Evolutionary conservation across 257 asterid species (phyloP).

Genomic region (Voacanga thouarsii): DNA sequence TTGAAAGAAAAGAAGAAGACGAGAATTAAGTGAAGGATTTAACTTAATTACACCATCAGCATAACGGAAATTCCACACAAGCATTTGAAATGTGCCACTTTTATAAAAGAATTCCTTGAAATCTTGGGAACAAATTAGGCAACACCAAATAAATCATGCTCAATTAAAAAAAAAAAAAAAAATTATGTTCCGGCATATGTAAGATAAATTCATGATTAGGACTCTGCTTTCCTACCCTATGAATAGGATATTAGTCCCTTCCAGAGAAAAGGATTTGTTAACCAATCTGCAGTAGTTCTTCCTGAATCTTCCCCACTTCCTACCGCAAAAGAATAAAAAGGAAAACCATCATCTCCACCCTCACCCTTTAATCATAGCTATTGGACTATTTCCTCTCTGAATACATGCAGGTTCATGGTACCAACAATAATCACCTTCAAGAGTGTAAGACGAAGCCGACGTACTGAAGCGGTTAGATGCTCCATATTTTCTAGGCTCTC

Average conservation of each 20-base stretch:
- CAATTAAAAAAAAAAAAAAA: neutral
- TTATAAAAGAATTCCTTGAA: neutral
- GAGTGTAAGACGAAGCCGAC: constrained; percentile 69
- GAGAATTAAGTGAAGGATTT: neutral
- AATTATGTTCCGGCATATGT: neutral
- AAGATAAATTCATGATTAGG: neutral
- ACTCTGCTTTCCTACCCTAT: neutral
- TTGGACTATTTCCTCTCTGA: neutral
- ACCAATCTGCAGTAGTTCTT: neutral
- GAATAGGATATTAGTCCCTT: neutral
- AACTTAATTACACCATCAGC: neutral
- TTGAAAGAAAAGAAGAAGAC: neutral
- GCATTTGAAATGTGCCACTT: neutral
- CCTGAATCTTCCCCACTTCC: neutral
- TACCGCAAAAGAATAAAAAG: neutral
- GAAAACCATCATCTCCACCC: neutral
- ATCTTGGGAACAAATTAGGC: neutral
- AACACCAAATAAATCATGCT: neutral
- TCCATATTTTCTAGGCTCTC: constrained; percentile 96
- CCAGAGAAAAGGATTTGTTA: neutral
- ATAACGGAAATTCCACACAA: neutral
- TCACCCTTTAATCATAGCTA: neutral
- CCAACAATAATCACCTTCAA: constrained; percentile 48
- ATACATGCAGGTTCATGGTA: neutral
- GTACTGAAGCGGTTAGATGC: constrained; percentile 72